Evolutionary conservation across 306 rosid species (phyloP).

Genomic region (Castanopsis chinensis): DNA sequence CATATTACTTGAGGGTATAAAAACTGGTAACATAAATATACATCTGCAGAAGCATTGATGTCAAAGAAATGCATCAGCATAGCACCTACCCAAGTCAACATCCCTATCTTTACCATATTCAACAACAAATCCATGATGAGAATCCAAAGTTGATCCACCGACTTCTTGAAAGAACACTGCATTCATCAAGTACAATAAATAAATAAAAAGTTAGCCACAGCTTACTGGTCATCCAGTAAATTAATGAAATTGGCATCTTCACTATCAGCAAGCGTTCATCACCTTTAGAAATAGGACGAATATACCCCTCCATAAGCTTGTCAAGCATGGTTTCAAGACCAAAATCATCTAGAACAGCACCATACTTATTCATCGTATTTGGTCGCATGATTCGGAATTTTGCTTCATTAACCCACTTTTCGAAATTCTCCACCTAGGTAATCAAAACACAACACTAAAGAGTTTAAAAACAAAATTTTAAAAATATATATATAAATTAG

Average conservation of each 20-base stretch:
- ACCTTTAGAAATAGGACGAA: constrained; percentile 86
- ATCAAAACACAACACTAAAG: constrained; percentile 31
- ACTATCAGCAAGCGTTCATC: constrained; percentile 14
- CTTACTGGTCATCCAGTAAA: constrained; percentile 9
- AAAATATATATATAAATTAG: background rate
- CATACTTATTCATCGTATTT: constrained; percentile 84
- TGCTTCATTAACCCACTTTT: constrained; percentile 78
- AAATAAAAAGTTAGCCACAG: background rate
- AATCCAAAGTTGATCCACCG: constrained; percentile 54
- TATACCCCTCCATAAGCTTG: constrained; percentile 73
- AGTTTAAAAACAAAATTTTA: background rate
- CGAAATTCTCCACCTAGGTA: constrained; percentile 78
- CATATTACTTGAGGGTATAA: background rate
- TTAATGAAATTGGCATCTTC: constrained; percentile 17
- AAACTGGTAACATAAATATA: background rate
- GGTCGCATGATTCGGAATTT: constrained; percentile 91
- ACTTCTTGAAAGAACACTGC: constrained; percentile 54
- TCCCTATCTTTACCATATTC: constrained; percentile 60
- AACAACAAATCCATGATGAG: constrained; percentile 62
- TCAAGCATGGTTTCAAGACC: constrained; percentile 90
- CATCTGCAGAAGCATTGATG: background rate
- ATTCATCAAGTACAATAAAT: constrained; percentile 15
- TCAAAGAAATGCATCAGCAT: constrained; percentile 18
- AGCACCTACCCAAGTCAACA: constrained; percentile 48
- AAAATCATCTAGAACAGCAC: constrained; percentile 96